Base-by-base conservation (phyloP, 371 early-diverging fungal genomes). In the Mortierella sp. region DNA sequence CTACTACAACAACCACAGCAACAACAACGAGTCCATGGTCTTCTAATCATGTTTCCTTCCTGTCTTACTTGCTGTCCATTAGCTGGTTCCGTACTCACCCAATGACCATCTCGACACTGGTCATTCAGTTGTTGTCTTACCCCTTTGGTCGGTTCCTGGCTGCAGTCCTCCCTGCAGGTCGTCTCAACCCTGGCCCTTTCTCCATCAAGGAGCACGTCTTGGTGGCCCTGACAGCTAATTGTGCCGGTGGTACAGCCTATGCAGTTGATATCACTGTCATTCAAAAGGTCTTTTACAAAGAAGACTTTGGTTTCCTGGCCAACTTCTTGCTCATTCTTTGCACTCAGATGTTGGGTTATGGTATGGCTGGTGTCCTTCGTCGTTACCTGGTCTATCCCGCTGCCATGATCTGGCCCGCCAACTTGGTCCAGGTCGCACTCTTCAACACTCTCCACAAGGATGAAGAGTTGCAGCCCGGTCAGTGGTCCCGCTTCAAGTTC, bases 321-420 rank as follows among this genome's bases (percentile, higher is more conserved):
- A 85, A 85, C 50, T 65, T 91, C 9, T 69, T 89, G 1, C 81
- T 92, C 44, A 81, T 93, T 9, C 55, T 92, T 60, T 84, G 88
- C 4, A 91, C 93, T 37, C 89, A 91, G 70, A 56, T 91, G 48
- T 73, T 94, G 63, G 97, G 97, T 23, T 95, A 90, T 71, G 94
- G 95, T 47, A 86, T 95, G 66, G 92, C 95, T 23, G 97, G 96
- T 59, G 69, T 93, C 15, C 82, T 86, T 55, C 89, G 94, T 55
- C 85, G 88, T 21, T 93, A 87, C 81, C 83, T 95, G 11, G 93
- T 97, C 18, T 84, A 88, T 30, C 95, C 95, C 30, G 82, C 88
- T 2, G 84, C 85, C 23, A 95, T 97, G 95, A 82, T 94, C 28
- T 97, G 96, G 96, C 96, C 96, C 5, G 77, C 86, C 5, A 86